Conservation (phyloP, 2,329 filamentous ascomycete species). For the Bipolaris zeicola region DNA sequence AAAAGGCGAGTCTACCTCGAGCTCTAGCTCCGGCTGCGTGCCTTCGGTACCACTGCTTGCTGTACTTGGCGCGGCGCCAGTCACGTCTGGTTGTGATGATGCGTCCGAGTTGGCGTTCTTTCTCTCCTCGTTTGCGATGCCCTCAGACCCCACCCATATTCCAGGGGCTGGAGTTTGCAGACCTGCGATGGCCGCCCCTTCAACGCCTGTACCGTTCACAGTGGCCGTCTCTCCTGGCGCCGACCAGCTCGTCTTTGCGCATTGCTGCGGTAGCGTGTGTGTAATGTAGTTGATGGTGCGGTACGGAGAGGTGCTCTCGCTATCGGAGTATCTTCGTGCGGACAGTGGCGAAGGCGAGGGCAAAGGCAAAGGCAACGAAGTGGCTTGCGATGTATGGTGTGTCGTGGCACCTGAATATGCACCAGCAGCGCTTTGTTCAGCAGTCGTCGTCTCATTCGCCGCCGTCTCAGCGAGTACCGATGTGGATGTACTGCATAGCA, state of each 20-base stretch:
- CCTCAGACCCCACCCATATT: constrained; percentile 15
- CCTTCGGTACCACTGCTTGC: constrained; percentile 4
- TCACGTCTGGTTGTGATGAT: constrained; percentile 13
- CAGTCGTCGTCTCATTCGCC: constrained; percentile 41
- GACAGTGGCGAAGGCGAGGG: constrained; percentile 15
- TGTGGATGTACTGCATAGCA: constrained; percentile 41
- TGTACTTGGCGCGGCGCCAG: constrained; percentile 11
- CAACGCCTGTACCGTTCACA: constrained; percentile 16
- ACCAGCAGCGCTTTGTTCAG: constrained; percentile 30
- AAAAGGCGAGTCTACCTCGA: constrained; percentile 68
- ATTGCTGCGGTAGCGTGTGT: constrained; percentile 76
- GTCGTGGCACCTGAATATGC: constrained; percentile 32
- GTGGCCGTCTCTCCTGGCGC: constrained; percentile 25
- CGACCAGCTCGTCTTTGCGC: constrained; percentile 67
- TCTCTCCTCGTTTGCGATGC: constrained; percentile 10
- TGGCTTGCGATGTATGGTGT: constrained; percentile 12
- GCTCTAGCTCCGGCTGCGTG: constrained; percentile 53
- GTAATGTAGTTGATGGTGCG: constrained; percentile 83
- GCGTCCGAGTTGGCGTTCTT: constrained; percentile 1
- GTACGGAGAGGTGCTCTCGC: constrained; percentile 53
- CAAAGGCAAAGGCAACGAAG: constrained; percentile 6
- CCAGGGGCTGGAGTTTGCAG: constrained; percentile 19
- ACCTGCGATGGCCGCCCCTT: constrained; percentile 16
- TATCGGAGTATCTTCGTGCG: constrained; percentile 32
- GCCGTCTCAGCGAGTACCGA: constrained; percentile 31